A percentile compares a stretch with the other conserved stretches of the same genome.
Conservation (phyloP, 352 stramenopile species). For the Phytophthora foliorum region DNA sequence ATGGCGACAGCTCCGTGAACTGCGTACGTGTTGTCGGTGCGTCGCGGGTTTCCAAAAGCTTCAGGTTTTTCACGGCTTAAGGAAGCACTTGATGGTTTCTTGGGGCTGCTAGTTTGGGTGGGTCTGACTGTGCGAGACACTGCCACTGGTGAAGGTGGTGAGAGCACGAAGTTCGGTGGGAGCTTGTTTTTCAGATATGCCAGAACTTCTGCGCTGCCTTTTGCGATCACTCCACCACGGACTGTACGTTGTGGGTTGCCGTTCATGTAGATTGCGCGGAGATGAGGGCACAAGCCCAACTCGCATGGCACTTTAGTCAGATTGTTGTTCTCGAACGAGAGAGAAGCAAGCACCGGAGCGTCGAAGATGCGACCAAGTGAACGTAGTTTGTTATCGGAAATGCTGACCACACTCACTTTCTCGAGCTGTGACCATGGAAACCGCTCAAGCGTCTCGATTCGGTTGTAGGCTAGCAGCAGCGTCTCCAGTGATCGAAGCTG, state of each 20-base stretch:
- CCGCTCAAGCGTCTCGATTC: slow-evolving; percentile 70
- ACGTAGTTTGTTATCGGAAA: slow-evolving; percentile 83
- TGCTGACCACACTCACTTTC: slow-evolving; percentile 64
- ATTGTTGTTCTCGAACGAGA: slow-evolving; percentile 91
- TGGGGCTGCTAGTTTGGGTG: slow-evolving; percentile 6
- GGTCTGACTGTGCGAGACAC: slow-evolving; percentile 3
- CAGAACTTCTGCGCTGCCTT: slow-evolving; percentile 80
- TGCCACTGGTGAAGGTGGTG: slow-evolving; percentile 28
- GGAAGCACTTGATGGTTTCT: slow-evolving; percentile 14
- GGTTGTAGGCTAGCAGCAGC: slow-evolving; percentile 77
- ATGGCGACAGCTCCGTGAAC: slow-evolving; percentile 7
- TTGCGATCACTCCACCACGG: slow-evolving; percentile 73
- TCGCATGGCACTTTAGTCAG: slow-evolving; percentile 68
- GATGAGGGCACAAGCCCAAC: slow-evolving; percentile 66
- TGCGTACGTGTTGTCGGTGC: slow-evolving; percentile 19
- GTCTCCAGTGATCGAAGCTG: slow-evolving; percentile 62
- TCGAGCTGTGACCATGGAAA: slow-evolving; percentile 66
- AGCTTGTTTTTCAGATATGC: slow-evolving; percentile 87
- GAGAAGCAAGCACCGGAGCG: slow-evolving; percentile 61
- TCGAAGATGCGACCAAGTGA: slow-evolving; percentile 75
- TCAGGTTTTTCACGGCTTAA: slow-evolving; percentile 1
- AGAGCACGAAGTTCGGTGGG: slow-evolving; percentile 47
- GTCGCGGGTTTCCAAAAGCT: slow-evolving; percentile 8
- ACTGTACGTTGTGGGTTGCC: slow-evolving; percentile 89
- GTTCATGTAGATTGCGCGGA: slow-evolving; percentile 86